These are phyloP conservation scores for Solanum chaucha DNA, from an alignment of 257 asterid genomes.

Conservation along the genomic window DNA sequence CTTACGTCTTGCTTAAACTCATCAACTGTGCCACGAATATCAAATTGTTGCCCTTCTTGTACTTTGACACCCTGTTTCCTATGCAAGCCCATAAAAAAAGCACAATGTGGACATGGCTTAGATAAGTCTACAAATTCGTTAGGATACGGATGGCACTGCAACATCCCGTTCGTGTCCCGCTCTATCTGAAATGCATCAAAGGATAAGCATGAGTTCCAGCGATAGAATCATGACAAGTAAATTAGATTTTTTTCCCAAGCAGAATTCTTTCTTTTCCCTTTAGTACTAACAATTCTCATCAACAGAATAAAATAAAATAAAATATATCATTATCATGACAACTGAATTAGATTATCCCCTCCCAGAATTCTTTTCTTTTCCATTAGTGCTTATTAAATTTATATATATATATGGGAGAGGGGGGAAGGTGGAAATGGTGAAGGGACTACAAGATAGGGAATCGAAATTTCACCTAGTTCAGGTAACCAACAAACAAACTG, in stretches of 20 bases:
- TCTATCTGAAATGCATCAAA: constrained; percentile 17
- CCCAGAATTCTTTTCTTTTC: background rate
- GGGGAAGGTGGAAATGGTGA: background rate
- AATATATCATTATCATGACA: background rate
- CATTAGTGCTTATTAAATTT: background rate
- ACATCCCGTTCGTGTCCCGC: constrained; percentile 24
- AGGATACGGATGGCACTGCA: constrained; percentile 38
- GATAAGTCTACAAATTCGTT: constrained; percentile 21
- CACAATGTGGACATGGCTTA: constrained; percentile 18
- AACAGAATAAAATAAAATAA: background rate
- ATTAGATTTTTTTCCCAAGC: background rate
- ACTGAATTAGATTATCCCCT: background rate
- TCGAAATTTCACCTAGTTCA: background rate
- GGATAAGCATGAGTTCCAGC: background rate
- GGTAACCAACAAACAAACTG: background rate
- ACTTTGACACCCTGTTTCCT: constrained; percentile 21
- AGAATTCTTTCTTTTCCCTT: background rate
- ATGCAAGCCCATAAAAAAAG: constrained; percentile 31
- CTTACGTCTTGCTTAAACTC: constrained; percentile 26
- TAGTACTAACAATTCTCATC: background rate
- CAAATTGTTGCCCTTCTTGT: constrained; percentile 27
- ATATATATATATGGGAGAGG: background rate
- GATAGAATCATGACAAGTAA: background rate
- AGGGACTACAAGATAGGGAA: background rate
- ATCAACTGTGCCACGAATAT: constrained; percentile 26